Evolutionary conservation across 352 stramenopile genomes (phyloP), one percentile per base, ranked within the genome.

Genomic region (Phytophthora ramorum): DNA sequence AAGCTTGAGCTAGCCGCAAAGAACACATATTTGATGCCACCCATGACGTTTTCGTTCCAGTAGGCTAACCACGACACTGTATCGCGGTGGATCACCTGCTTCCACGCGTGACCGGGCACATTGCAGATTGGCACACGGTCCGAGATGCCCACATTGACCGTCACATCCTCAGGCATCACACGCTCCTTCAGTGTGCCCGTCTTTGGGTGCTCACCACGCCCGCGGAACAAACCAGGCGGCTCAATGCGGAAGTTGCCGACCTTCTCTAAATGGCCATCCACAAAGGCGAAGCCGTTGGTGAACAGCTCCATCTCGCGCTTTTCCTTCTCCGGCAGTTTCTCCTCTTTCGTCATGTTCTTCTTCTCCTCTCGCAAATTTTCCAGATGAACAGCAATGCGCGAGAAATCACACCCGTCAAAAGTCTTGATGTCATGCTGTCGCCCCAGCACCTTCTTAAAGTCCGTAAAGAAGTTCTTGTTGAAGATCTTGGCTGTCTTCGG

Each of bases 41-140:
- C 88, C 84, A 98, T 98, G 46, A 99, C 97, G 69, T 99, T 99
- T 71, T 99, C 98, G 59, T 98, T 99, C 96, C 96, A 99, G 66
- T 93, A 97, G 28, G 93, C 95, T 10, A 99, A 77, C 92, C 92
- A 98, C 35, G 93, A 96, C 26, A 95, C 87, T 4, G 86, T 92
- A 66, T 95, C 86, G 35, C 88, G 94, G 66, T 99, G 97, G 52
- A 99, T 96, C 50, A 99, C 83, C 58, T 97, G 89, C 47, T 98
- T 97, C 98, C 98, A 99, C 17, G 93, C 89, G 62, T 99, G 97
- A 14, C 97, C 97, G 8, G 91, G 93, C 41, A 98, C 72, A 45
- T 93, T 93, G 68, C 96, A 99, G 43, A 86, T 79, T 0, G 96
- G 96, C 35, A 98, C 87, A 34, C 83, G 85, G 64, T 97, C 92